Evolutionary conservation across 78 protist species (phyloP), one percentile per base, ranked within the genome.

Genomic region (Dictyostelium firmibasis): DNA sequence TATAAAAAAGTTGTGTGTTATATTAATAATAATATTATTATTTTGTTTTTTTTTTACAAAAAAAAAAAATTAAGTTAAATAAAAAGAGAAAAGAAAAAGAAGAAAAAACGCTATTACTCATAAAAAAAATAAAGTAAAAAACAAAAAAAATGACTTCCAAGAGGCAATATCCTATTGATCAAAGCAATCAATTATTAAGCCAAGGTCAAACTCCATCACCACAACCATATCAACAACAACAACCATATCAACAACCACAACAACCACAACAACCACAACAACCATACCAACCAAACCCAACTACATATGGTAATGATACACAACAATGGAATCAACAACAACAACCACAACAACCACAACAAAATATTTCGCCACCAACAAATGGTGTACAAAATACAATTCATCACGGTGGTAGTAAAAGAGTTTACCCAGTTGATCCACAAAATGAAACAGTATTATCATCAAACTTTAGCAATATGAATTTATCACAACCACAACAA

Each of bases 361-460:
- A 41, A 41, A 36, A 35, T 83, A 81, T 23, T 38, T 81, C 85
- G 50, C 69, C 38, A 31, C 41, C 5, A 47, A 7, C 50, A 78
- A 50, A 29, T 33, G 60, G 33, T 38, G 33, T 35, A 23, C 35
- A 14, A 69, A 78, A 14, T 44, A 14, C 81, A 70, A 47, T 64
- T 27, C 38, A 27, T 27, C 3, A 25, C 2, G 41, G 69, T 14
- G 74, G 69, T 3, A 25, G 77, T 31, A 89, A 89, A 77, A 81
- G 94, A 43, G 78, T 38, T 27, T 89, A 89, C 70, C 85, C 84
- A 18, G 94, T 89, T 18, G 94, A 89, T 70, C 70, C 94, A 69
- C 44, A 18, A 18, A 89, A 89, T 69, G 70, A 41, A 31, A 27
- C 69, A 31, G 23, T 64, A 13, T 38, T 87, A 41, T 44, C 50